Conservation (phyloP, 305 asterid species). For the Euphrasia arctica region DNA sequence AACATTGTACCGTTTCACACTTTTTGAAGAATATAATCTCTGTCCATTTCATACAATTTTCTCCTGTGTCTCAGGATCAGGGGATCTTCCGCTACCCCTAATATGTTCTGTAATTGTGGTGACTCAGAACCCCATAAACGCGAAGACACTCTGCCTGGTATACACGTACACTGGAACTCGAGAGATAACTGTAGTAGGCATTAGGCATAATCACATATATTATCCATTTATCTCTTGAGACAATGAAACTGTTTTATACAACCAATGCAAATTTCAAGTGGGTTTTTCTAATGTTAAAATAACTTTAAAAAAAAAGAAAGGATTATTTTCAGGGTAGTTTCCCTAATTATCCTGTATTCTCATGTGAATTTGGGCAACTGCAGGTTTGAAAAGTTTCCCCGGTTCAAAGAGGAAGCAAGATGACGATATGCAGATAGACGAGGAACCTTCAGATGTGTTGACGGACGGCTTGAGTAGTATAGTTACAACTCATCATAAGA, state of each 20-base stretch:
- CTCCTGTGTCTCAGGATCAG: conserved; percentile 41
- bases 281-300: no score
- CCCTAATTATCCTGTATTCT: neutral
- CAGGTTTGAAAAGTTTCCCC: conserved; percentile 62
- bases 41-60: neutral
- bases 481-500: conserved; percentile 36
- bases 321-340: neutral
- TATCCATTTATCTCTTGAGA: neutral
- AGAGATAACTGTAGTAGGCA: conserved; percentile 1
- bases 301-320: no score
- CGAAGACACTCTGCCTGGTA: conserved; percentile 63
- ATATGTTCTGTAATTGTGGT: conserved; percentile 48
- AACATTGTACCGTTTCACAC: neutral
- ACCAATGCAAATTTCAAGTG: no score
- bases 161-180: no score
- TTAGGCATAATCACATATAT: neutral
- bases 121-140: conserved; percentile 49
- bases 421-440: conserved; percentile 33
- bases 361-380: neutral
- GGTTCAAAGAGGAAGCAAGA: conserved; percentile 77
- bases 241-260: neutral
- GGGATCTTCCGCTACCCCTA: conserved; percentile 37
- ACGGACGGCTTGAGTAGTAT: conserved; percentile 27
- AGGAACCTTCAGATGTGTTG: conserved; percentile 28
- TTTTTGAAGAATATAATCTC: neutral